Conservation (phyloP, 148 eudicot genomes). For the Chenopodium album region DNA sequence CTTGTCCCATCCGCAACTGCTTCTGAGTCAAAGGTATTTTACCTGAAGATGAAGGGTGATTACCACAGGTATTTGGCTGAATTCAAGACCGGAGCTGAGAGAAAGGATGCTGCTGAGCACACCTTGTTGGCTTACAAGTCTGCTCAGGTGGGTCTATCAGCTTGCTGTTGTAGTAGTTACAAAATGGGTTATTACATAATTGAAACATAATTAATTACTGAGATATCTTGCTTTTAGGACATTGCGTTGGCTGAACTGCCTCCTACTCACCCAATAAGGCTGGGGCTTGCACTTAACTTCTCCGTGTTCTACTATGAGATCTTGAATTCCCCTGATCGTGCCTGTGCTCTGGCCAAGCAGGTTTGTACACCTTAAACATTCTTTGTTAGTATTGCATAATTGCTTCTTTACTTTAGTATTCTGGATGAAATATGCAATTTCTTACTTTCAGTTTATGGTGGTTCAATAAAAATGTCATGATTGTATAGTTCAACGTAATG, state of each 20-base stretch:
- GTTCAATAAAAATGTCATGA: background rate
- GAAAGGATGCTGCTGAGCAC: constrained; percentile 38
- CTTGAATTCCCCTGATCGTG: constrained; percentile 48
- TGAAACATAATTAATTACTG: background rate
- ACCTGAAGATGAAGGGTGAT: constrained; percentile 43
- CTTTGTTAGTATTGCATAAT: background rate
- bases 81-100: constrained; percentile 38
- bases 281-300: constrained; percentile 45
- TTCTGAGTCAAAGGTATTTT: constrained; percentile 45
- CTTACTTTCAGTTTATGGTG: background rate
- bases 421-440: background rate
- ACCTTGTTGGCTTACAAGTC: constrained; percentile 43
- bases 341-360: constrained; percentile 50
- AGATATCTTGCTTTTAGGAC: constrained; percentile 28
- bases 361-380: constrained; percentile 20
- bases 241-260: constrained; percentile 42
- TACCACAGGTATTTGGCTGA: constrained; percentile 40
- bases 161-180: background rate
- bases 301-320: constrained; percentile 48
- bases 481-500: background rate
- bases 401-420: background rate
- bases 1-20: constrained; percentile 33
- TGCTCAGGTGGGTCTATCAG: constrained; percentile 29
- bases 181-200: background rate
- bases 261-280: constrained; percentile 48